These are phyloP conservation scores for Arachnopeziza araneosa DNA, from an alignment of 2,329 filamentous ascomycete species.

Conservation along the genomic window DNA sequence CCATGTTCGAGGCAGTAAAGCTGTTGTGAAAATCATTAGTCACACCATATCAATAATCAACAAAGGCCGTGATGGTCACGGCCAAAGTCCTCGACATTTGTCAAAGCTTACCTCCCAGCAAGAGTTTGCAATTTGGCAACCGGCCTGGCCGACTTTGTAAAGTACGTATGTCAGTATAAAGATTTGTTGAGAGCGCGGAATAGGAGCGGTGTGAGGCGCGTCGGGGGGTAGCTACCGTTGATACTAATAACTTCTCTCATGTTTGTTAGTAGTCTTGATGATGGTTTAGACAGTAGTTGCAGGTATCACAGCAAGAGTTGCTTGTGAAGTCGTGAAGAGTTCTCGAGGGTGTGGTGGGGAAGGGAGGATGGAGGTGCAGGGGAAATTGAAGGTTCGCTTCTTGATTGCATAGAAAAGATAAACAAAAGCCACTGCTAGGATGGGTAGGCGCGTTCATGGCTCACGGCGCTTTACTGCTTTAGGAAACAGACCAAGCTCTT, in stretches of 20 bases:
- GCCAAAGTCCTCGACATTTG: slow-evolving; percentile 4
- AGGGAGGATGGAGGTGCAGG: slow-evolving; percentile 17
- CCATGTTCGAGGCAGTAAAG: slow-evolving; percentile 99
- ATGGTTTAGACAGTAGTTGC: slow-evolving; percentile 9
- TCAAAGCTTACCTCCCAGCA: slow-evolving; percentile 92
- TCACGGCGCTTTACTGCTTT: background rate
- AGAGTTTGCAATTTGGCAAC: slow-evolving; percentile 99
- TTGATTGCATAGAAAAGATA: slow-evolving; percentile 13
- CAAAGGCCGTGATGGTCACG: slow-evolving; percentile 19
- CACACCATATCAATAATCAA: slow-evolving; percentile 3
- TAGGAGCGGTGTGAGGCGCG: slow-evolving; percentile 36
- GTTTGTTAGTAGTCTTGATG: slow-evolving; percentile 41
- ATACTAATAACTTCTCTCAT: slow-evolving; percentile 99
- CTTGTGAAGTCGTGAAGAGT: slow-evolving; percentile 11
- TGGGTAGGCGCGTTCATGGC: slow-evolving; percentile 4
- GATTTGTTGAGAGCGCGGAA: slow-evolving; percentile 16
- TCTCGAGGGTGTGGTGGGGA: slow-evolving; percentile 19
- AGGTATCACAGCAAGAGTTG: slow-evolving; percentile 21
- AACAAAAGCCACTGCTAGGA: slow-evolving; percentile 14
- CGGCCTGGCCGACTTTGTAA: slow-evolving; percentile 89
- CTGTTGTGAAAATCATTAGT: slow-evolving; percentile 45
- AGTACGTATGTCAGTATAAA: slow-evolving; percentile 22
- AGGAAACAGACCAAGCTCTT: slow-evolving; percentile 16
- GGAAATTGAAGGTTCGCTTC: slow-evolving; percentile 6
- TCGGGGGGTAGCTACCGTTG: slow-evolving; percentile 63